Evolutionary conservation across 2,329 filamentous ascomycete genomes (phyloP).

Genomic region (Neoarthrinium moseri): DNA sequence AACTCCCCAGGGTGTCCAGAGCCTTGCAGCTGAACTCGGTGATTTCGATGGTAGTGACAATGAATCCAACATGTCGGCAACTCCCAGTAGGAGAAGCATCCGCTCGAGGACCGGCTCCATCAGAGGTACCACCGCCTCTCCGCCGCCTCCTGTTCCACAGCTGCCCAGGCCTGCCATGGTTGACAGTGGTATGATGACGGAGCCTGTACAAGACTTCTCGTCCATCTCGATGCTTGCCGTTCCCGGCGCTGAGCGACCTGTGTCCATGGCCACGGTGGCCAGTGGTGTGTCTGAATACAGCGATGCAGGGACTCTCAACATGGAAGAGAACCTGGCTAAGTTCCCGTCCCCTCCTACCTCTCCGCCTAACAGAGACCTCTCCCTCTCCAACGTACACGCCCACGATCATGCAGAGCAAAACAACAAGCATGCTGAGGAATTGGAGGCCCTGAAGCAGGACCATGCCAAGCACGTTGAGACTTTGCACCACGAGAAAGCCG

Average conservation of each 20-base stretch:
- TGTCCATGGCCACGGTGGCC: constrained; percentile 41
- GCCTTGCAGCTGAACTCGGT: constrained; percentile 85
- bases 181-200: constrained; percentile 61
- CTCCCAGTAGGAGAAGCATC: constrained; percentile 49
- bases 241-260: constrained; percentile 31
- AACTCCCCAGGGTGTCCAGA: constrained; percentile 64
- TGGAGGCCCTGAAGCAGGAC: constrained; percentile 26
- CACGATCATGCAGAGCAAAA: constrained; percentile 37
- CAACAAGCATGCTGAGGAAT: constrained; percentile 30
- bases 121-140: constrained; percentile 39
- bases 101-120: constrained; percentile 49
- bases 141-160: constrained; percentile 47
- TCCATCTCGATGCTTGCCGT: constrained; percentile 23
- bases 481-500: constrained; percentile 22
- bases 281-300: constrained; percentile 51
- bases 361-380: constrained; percentile 29
- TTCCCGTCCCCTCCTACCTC: constrained; percentile 54
- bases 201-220: constrained; percentile 39
- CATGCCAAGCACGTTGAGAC: constrained; percentile 24
- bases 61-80: constrained; percentile 57
- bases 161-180: constrained; percentile 56
- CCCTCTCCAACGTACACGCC: constrained; percentile 42
- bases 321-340: constrained; percentile 51
- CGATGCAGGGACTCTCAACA: constrained; percentile 51
- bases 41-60: constrained; percentile 76